phyloP scores from a whole-genome alignment of 768 basidiomycete genomes.

The Phlegmacium glaucopus region DNA sequence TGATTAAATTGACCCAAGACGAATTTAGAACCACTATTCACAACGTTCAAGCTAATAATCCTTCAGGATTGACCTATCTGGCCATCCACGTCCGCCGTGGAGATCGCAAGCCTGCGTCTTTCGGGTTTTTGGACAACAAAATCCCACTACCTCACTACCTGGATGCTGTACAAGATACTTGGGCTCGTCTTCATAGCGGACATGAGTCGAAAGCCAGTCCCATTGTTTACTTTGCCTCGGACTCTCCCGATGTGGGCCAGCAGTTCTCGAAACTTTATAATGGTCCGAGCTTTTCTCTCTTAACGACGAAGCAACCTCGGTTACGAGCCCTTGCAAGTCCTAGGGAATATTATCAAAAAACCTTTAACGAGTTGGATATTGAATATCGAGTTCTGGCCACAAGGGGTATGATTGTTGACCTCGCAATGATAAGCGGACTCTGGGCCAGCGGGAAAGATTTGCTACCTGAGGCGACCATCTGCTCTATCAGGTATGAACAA shows the following conservation, averaged over 20 bases:
- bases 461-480: conserved; percentile 50
- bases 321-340: conserved; percentile 48
- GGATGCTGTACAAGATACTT: conserved; percentile 37
- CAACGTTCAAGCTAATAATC: conserved; percentile 1
- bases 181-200: conserved; percentile 31
- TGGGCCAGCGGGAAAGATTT: conserved; percentile 48
- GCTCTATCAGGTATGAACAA: conserved; percentile 49
- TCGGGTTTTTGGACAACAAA: conserved; percentile 37
- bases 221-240: conserved; percentile 58
- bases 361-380: conserved; percentile 40
- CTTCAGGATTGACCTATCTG: conserved; percentile 33
- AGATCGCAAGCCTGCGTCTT: conserved; percentile 47
- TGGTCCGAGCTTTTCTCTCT: conserved; percentile 43
- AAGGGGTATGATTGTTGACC: conserved; percentile 64
- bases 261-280: conserved; percentile 41
- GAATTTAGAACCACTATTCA: conserved; percentile 34
- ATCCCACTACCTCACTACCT: conserved; percentile 51
- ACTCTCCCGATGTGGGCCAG: conserved; percentile 42
- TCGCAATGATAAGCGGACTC: conserved; percentile 60
- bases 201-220: conserved; percentile 21
- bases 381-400: conserved; percentile 47
- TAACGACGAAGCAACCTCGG: conserved; percentile 35
- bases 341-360: conserved; percentile 50
- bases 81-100: conserved; percentile 65
- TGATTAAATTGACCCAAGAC: conserved; percentile 48